Conservation (phyloP, 805 yeast species). For the Pichia manshurica region DNA sequence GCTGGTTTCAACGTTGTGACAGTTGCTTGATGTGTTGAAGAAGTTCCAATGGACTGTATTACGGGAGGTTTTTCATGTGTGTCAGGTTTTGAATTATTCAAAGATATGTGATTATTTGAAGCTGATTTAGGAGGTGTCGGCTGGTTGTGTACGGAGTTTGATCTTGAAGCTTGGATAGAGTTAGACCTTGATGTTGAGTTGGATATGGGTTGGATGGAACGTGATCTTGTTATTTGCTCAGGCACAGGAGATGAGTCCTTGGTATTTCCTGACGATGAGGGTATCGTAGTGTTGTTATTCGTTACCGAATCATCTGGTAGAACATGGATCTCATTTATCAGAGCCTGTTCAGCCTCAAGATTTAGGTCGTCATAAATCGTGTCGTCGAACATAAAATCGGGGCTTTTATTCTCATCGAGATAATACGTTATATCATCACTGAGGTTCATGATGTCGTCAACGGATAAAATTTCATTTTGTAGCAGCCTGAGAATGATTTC, state of each 20-base stretch:
- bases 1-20: constrained; percentile 32
- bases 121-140: background rate
- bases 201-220: constrained; percentile 7
- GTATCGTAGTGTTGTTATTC: constrained; percentile 6
- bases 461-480: constrained; percentile 72
- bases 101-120: constrained; percentile 2
- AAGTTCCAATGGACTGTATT: constrained; percentile 17
- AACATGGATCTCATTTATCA: constrained; percentile 28
- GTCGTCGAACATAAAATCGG: constrained; percentile 91
- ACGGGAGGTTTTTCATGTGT: constrained; percentile 11
- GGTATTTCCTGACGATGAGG: constrained; percentile 1
- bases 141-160: background rate
- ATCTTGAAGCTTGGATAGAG: background rate
- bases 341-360: constrained; percentile 43
- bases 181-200: constrained; percentile 10
- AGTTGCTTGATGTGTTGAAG: constrained; percentile 17
- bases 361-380: constrained; percentile 86
- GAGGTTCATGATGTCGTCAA: constrained; percentile 67
- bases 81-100: background rate
- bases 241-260: constrained; percentile 10
- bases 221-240: background rate
- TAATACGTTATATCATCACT: constrained; percentile 90
- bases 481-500: constrained; percentile 71
- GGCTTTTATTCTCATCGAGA: constrained; percentile 89
- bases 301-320: constrained; percentile 14